Evolutionary conservation across 352 stramenopile species (phyloP).

Genomic region (Phytophthora cactorum): DNA sequence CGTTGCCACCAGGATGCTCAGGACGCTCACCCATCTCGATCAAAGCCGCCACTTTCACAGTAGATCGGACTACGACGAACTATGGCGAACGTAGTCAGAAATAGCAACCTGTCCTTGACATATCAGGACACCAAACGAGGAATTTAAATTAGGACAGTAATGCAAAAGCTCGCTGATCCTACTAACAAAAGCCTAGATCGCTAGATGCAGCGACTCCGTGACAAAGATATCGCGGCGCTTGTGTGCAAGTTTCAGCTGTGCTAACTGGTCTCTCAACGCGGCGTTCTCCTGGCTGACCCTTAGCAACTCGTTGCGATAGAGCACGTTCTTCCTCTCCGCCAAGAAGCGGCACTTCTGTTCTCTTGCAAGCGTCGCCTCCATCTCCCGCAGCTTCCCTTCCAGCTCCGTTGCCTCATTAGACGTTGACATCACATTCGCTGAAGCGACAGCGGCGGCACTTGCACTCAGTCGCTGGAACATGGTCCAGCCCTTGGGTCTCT

Average conservation of each 20-base stretch:
- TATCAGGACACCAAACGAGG: not conserved
- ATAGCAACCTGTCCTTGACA: not conserved
- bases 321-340: slow-evolving; percentile 74
- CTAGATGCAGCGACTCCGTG: slow-evolving; percentile 43
- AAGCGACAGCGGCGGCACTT: slow-evolving; percentile 21
- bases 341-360: slow-evolving; percentile 80
- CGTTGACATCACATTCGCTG: slow-evolving; percentile 4
- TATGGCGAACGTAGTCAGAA: too few species aligned
- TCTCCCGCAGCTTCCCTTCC: slow-evolving; percentile 28
- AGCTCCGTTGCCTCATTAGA: slow-evolving; percentile 18
- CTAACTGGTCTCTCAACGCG: slow-evolving; percentile 49
- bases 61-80: too few species aligned
- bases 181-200: slow-evolving; percentile 33
- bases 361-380: slow-evolving; percentile 55
- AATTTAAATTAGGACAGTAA: not conserved
- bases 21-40: too few species aligned
- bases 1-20: not conserved
- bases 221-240: slow-evolving; percentile 37
- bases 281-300: slow-evolving; percentile 64
- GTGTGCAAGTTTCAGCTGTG: slow-evolving; percentile 20
- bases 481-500: slow-evolving; percentile 40
- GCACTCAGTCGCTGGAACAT: slow-evolving; percentile 49
- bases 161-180: not conserved
- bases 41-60: too few species aligned
- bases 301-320: slow-evolving; percentile 76